phyloP scores from a whole-genome alignment of 371 early-diverging fungal genomes.

The Synchytrium microbalum region DNA sequence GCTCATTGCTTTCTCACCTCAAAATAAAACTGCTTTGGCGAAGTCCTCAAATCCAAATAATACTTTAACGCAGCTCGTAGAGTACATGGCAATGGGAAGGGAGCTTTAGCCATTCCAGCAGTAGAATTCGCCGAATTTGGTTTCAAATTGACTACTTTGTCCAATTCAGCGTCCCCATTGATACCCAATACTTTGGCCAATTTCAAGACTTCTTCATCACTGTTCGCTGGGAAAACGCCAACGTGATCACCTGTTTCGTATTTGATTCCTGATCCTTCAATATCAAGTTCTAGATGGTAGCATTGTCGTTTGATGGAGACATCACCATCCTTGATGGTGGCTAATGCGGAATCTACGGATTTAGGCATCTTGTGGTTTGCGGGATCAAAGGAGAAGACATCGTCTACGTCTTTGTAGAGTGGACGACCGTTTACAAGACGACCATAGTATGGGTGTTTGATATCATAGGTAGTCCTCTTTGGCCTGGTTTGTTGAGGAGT shows the following conservation, averaged over 20 bases:
- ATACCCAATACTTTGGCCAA: constrained; percentile 20
- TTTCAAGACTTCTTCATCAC: constrained; percentile 57
- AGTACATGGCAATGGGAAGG: constrained; percentile 80
- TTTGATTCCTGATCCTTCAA: constrained; percentile 62
- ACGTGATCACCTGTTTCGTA: constrained; percentile 94
- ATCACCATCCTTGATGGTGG: constrained; percentile 10
- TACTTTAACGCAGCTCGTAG: constrained; percentile 78
- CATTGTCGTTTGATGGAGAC: constrained; percentile 64
- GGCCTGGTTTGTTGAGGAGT: neutral
- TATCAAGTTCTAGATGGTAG: constrained; percentile 87
- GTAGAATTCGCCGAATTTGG: constrained; percentile 20
- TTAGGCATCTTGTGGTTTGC: constrained; percentile 7
- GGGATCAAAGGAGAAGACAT: constrained; percentile 18
- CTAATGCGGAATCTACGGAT: neutral
- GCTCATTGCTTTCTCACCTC: constrained; percentile 20
- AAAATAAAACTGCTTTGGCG: constrained; percentile 47
- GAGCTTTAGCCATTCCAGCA: constrained; percentile 33
- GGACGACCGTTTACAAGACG: constrained; percentile 49
- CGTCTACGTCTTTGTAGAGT: constrained; percentile 48
- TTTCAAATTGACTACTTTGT: constrained; percentile 15
- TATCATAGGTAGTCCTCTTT: constrained; percentile 46
- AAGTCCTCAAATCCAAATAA: constrained; percentile 80
- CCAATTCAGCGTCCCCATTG: constrained; percentile 30
- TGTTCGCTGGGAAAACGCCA: constrained; percentile 87
- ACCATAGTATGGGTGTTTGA: constrained; percentile 74